Evolutionary conservation across 2,329 filamentous ascomycete species (phyloP).

Genomic region (Trichoderma koningii): DNA sequence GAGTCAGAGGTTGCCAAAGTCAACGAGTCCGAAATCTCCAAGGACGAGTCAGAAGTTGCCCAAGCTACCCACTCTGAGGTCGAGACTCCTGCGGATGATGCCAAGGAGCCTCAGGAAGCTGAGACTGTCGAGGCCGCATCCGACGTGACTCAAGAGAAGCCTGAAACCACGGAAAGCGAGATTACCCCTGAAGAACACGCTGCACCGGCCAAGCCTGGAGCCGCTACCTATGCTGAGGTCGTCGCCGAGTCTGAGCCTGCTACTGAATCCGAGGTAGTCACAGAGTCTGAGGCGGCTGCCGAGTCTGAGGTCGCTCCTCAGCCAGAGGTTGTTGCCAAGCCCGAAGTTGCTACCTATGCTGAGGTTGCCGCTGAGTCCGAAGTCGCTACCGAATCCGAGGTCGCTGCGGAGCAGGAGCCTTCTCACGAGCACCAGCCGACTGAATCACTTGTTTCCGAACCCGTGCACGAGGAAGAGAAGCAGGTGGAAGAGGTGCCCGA

Average conservation of each 20-base stretch:
- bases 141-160: conserved; percentile 30
- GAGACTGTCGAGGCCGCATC: conserved; percentile 25
- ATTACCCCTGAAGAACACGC: conserved; percentile 13
- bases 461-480: neutral
- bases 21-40: too few relatives aligned
- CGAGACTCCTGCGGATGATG: too few relatives aligned
- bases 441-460: conserved; percentile 14
- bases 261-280: conserved; percentile 5
- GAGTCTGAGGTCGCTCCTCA: conserved; percentile 27
- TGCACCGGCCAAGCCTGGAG: conserved; percentile 14
- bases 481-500: conserved; percentile 4
- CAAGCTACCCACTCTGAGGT: too few relatives aligned
- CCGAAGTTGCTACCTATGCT: conserved; percentile 2
- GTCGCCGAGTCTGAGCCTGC: conserved; percentile 10
- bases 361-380: neutral
- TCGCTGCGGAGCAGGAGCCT: conserved; percentile 1
- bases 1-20: too few relatives aligned
- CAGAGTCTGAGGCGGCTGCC: conserved; percentile 1
- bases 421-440: conserved; percentile 8
- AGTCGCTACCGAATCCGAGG: neutral
- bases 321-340: conserved; percentile 8
- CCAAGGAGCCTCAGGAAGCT: too few relatives aligned
- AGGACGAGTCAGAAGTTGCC: too few relatives aligned
- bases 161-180: conserved; percentile 16
- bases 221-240: conserved; percentile 2